Evolutionary conservation across 805 yeast genomes (phyloP), one percentile per base, ranked within the genome.

Genomic region (Komagataella populi): DNA sequence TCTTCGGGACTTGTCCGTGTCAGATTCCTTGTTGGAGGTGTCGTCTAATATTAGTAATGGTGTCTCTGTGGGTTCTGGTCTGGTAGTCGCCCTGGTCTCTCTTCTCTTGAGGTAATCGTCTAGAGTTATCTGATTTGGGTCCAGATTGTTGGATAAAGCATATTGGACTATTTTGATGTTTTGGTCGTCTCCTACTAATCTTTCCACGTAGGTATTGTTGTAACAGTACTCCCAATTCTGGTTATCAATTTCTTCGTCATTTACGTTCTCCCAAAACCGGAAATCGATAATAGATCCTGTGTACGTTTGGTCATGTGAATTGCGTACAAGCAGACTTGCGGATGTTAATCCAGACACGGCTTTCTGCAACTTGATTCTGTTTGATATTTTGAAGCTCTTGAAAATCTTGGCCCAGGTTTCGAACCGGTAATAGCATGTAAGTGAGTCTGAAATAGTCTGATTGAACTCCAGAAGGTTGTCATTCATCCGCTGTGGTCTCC

Each of bases 311-410:
- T 30, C 39, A n/a, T 46, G 22, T 2, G 39, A 45, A 36, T 53
- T 50, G 17, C 49, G 50, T n/a, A 55, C 14, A 36, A 55, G 51
- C 10, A 55, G 45, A 12, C 44, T 49, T 6, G 67, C 48, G 3
- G 66, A 60, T 0, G 70, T 68, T 2, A 66, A 46, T 1, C 84
- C 84, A 52, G 67, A 65, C 17, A 61, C 57, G 61, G 81, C 87
- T 63, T 75, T 74, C 50, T 84, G 66, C 6, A 83, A 64, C 53
- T 80, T 69, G 17, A 81, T 76, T 49, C 75, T 70, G 47, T 74
- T 72, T 0, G 87, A 77, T 20, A 76, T 62, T 48, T 64, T 70
- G 6, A 76, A 65, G 12, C 83, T 77, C 50, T 69, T 74, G 24
- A 76, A 57, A 14, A 78, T 68, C 58, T 74, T 76, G 50, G 71